Evolutionary conservation across 352 stramenopile genomes (phyloP), one percentile per base, ranked within the genome.

Genomic region (Globisporangium nunn): DNA sequence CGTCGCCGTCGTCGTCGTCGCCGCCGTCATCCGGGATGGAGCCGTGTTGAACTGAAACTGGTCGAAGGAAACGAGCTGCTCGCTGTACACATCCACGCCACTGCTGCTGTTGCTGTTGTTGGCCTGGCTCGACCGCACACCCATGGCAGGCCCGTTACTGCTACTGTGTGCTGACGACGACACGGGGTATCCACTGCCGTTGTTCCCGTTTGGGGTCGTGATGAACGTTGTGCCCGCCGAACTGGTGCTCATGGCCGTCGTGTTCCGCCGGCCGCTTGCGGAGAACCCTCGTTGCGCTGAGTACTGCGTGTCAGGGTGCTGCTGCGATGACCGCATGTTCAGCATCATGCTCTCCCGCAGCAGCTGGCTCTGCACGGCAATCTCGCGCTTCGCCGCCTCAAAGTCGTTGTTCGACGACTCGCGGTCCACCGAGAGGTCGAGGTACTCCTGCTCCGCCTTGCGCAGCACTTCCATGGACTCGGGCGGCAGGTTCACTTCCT

Each of bases 271-370:
- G 1, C 17, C 18, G 37, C 37, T 17, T 4, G 37, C 37, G 11
- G 37, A 4, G 37, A 43, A 43, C 37, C 37, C 37, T 14, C 43
- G 43, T 17, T 48, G 43, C 17, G 17, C 43, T 3, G 43, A 11
- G 14, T 23, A 28, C 43, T 29, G 17, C 43, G 41, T 6, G 18
- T 6, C 18, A 0, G 17, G 40, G 55, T 44, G 35, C 5, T 53
- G 50, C 29, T 55, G 52, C 33, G 48, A 50, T 10, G 35, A 45
- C 41, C 40, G 50, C 14, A 35, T 23, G 23, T 23, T 28, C 48
- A 58, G 44, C 63, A 87, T 64, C 66, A 93, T 88, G 46, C 78
- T 91, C 50, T 91, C 77, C 37, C 83, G 83, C 58, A 91, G 61
- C 31, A 83, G 66, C 49, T 89, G 77, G 50, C 78, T 91, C 68